Percentiles rank a stretch among this genome's conserved stretches.
These are phyloP conservation scores for Piromyces finnis DNA, from an alignment of 192 early-diverging fungal species.

Conservation along the genomic window DNA sequence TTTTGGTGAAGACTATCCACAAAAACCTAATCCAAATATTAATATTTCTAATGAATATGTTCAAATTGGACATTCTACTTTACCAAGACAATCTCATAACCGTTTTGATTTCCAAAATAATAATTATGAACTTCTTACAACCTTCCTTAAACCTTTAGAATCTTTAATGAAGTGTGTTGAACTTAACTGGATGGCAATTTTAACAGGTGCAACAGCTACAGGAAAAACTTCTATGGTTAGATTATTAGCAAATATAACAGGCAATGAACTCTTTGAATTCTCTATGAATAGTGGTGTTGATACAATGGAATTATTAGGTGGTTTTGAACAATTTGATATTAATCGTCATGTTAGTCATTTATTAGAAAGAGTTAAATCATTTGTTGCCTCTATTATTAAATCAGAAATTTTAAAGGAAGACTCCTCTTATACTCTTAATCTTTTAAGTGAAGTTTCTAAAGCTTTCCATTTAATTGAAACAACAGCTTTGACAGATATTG, in stretches of 20 bases:
- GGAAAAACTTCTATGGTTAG: conserved; percentile 83
- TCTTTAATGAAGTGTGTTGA: conserved; percentile 73
- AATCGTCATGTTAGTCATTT: conserved; percentile 25
- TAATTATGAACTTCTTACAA: conserved; percentile 46
- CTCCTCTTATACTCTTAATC: not conserved
- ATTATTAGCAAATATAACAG: conserved; percentile 59
- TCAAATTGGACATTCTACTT: conserved; percentile 5
- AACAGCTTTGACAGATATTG: not conserved
- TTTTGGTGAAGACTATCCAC: conserved; percentile 16
- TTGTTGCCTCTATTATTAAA: not conserved
- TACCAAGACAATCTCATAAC: conserved; percentile 5
- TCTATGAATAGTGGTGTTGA: conserved; percentile 90
- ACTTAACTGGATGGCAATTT: conserved; percentile 77
- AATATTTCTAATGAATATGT: conserved; percentile 4
- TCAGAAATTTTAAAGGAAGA: not conserved
- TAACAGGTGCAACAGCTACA: conserved; percentile 63
- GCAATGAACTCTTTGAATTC: conserved; percentile 76
- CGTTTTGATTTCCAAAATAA: conserved; percentile 20
- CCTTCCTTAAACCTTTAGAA: conserved; percentile 29
- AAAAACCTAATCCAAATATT: not conserved
- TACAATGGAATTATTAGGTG: conserved; percentile 85
- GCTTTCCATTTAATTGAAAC: not conserved
- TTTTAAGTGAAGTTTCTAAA: not conserved
- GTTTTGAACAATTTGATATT: conserved; percentile 90
- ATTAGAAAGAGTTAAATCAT: not conserved